Evolutionary conservation across 805 yeast genomes (phyloP).

Genomic region (Kluyveromyces aestuarii): DNA sequence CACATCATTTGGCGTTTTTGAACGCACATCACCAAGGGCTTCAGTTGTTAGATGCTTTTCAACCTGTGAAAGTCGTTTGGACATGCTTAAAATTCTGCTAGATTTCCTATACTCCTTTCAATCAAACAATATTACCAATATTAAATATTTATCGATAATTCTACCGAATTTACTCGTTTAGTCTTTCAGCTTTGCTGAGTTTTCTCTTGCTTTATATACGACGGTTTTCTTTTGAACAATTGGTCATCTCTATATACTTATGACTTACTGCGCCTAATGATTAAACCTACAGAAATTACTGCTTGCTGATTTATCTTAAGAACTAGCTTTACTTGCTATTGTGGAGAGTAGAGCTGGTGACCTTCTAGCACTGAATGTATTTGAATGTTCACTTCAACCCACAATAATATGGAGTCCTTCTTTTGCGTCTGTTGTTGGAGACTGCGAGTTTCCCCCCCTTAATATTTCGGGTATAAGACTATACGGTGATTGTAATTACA

Average conservation of each 20-base stretch:
- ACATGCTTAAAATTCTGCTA: conserved; percentile 9
- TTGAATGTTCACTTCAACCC: not conserved
- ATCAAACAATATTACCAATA: too few relatives aligned
- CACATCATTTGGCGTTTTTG: conserved; percentile 74
- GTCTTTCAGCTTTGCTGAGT: too few relatives aligned
- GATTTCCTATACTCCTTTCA: too few relatives aligned
- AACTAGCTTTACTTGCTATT: not conserved
- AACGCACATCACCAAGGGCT: conserved; percentile 4
- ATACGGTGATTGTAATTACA: not conserved
- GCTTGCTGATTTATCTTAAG: too few relatives aligned
- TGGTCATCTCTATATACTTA: too few relatives aligned
- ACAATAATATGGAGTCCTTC: not conserved
- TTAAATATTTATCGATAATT: too few relatives aligned
- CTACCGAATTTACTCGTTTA: too few relatives aligned
- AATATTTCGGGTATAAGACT: not conserved
- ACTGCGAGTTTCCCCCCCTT: not conserved
- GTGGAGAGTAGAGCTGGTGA: not conserved
- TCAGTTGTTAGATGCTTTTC: conserved; percentile 18
- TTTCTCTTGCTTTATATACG: too few relatives aligned
- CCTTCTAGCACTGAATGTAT: not conserved
- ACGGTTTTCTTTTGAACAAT: too few relatives aligned
- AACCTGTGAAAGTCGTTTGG: conserved; percentile 23
- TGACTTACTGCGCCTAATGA: too few relatives aligned
- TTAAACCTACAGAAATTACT: too few relatives aligned
- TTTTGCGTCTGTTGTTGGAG: not conserved